Conservation (phyloP, 2,329 filamentous ascomycete genomes). For the Myriosclerotinia scirpicola region DNA sequence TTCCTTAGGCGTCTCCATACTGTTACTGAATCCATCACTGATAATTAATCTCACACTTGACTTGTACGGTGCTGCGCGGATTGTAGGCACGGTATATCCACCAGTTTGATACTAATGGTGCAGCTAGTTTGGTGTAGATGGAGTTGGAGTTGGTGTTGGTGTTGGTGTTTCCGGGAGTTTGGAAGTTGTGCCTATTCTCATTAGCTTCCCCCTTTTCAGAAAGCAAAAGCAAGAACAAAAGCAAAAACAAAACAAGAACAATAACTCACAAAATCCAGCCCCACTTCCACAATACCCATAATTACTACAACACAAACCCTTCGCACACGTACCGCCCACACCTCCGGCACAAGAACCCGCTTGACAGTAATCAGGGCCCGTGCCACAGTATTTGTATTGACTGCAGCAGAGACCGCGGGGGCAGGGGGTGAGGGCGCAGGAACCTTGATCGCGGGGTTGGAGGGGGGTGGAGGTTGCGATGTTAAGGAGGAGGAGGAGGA, state of each 20-base stretch:
- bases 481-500: neutral
- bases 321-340: conserved; percentile 29
- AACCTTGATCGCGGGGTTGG: neutral
- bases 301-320: conserved; percentile 26
- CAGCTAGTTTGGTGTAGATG: neutral
- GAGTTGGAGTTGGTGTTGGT: too few relatives aligned
- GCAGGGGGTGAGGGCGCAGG: conserved; percentile 10
- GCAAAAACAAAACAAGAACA: conserved; percentile 1
- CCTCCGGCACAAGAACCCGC: conserved; percentile 26
- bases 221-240: neutral
- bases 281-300: conserved; percentile 28
- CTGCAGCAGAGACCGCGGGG: conserved; percentile 13
- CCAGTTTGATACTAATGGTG: conserved; percentile 26
- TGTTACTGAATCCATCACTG: conserved; percentile 24
- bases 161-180: neutral
- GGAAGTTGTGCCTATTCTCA: neutral
- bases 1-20: neutral
- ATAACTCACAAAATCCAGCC: conserved; percentile 5
- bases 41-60: conserved; percentile 24
- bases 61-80: conserved; percentile 24
- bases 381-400: conserved; percentile 14
- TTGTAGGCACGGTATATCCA: conserved; percentile 28
- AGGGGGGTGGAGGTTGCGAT: neutral
- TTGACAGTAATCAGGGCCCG: conserved; percentile 10
- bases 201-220: neutral